Conservation (phyloP, 768 basidiomycete genomes). For the Clavaria fumosa region DNA sequence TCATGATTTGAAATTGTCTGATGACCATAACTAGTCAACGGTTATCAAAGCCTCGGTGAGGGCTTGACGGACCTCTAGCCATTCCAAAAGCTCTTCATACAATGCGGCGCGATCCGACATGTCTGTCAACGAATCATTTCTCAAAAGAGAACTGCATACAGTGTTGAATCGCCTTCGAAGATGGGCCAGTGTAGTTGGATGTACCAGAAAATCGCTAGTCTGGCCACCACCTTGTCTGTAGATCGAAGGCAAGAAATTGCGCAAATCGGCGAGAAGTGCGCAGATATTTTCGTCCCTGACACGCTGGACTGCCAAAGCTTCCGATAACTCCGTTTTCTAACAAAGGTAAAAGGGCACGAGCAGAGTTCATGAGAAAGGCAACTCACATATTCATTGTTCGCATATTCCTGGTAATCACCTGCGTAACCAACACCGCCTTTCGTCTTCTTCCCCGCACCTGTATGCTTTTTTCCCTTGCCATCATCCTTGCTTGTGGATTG, state of each 20-base stretch:
- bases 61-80: conserved; percentile 58
- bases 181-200: conserved; percentile 84
- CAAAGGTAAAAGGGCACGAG: conserved; percentile 4
- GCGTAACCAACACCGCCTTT: conserved; percentile 83
- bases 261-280: conserved; percentile 49
- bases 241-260: conserved; percentile 73
- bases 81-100: conserved; percentile 82
- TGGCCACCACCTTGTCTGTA: conserved; percentile 60
- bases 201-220: conserved; percentile 83
- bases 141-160: conserved; percentile 68
- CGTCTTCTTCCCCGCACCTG: conserved; percentile 39
- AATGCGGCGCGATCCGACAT: conserved; percentile 80
- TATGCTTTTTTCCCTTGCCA: conserved; percentile 32
- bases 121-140: conserved; percentile 86
- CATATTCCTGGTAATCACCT: conserved; percentile 72
- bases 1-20: conserved; percentile 91
- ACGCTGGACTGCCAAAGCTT: conserved; percentile 60
- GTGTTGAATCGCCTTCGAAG: conserved; percentile 83
- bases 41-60: neutral
- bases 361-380: conserved; percentile 1
- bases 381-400: no score
- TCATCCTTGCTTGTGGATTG: conserved; percentile 31
- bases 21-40: no score
- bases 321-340: conserved; percentile 67
- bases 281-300: conserved; percentile 63